Conservation (phyloP, 2,329 filamentous ascomycete genomes). For the Phyllosticta capitalensis region DNA sequence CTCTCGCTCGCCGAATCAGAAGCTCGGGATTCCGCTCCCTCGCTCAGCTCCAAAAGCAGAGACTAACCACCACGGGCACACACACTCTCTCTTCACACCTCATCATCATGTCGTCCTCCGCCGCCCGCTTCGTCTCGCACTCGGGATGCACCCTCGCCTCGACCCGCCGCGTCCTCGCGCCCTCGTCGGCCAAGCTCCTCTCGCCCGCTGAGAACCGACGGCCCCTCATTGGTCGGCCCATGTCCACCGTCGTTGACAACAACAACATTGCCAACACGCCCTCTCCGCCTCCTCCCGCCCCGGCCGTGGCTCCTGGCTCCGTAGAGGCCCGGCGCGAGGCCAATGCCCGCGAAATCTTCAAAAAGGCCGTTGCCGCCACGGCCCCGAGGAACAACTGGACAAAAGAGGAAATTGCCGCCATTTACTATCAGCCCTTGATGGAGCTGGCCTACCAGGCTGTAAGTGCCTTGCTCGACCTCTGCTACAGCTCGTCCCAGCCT, state of each 20-base stretch:
- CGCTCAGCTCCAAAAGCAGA: neutral
- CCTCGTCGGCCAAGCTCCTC: neutral
- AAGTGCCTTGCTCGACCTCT: constrained; percentile 21
- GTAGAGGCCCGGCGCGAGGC: constrained; percentile 3
- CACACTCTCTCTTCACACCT: neutral
- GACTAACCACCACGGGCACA: neutral
- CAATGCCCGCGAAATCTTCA: constrained; percentile 20
- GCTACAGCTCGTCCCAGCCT: neutral
- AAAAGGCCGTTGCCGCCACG: constrained; percentile 49
- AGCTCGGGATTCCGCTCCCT: neutral
- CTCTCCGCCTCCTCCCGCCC: constrained; percentile 3
- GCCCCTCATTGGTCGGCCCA: constrained; percentile 3
- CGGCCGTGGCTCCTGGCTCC: neutral
- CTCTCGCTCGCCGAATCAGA: neutral
- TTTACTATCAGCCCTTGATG: constrained; percentile 75
- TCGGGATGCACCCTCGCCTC: neutral
- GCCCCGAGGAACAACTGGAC: constrained; percentile 67
- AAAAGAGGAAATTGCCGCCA: constrained; percentile 66
- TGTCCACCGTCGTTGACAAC: constrained; percentile 10
- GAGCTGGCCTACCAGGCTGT: constrained; percentile 69
- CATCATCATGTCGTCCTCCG: constrained; percentile 1
- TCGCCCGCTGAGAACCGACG: neutral
- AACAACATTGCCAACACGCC: neutral
- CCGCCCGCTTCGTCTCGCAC: neutral
- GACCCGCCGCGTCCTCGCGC: neutral